Evolutionary conservation across 1,284 basidiomycete genomes (phyloP), one percentile per base, ranked within the genome.

Genomic region (Papiliotrema terrestris): DNA sequence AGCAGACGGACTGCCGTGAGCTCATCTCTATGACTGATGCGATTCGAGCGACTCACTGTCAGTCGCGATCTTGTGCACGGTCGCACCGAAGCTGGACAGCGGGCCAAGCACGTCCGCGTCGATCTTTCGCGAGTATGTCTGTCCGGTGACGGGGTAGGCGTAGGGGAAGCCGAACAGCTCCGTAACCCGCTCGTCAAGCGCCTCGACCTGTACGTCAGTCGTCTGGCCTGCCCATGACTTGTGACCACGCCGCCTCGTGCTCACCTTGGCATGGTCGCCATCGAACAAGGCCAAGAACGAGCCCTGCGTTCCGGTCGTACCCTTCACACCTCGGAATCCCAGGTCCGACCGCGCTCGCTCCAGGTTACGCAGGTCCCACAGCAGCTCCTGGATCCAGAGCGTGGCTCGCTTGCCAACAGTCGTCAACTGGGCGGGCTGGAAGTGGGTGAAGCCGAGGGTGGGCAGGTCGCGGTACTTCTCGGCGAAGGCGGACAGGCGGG

Each of bases 381-480:
- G 80, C 1, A 99, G 82, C 68, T 98, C 96, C 81, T 96, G 92
- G 48, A 98, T 88, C 95, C 96, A 99, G 20, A 98, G 80, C 0
- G 93, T 97, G 0, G 92, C 87, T n/a, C 96, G 85, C 80, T 99
- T 99, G n/a, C 96, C 96, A 41, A 99, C 95, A 0, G 95, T 99
- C 1, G 94, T 98, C 52, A 98, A 80, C 78, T 99, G 96, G 8
- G 96, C 96, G 4, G 96, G 94, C 78, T 99, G 96, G 82, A 96
- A 98, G 78, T 99, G 96, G 8, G 96, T 99, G 80, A 97, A 98
- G 1, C 96, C 96, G 42, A 99, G 83, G 0, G 91, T 90, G 0
- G 91, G 91, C 22, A 93, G 83, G 58, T 84, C 87, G 25, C 84
- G 83, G 72, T 93, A 85, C 65, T 83, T 77, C 54, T 81, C 75